Evolutionary conservation across 805 yeast species (phyloP).

Genomic region (Saccharomycopsis sp.): DNA sequence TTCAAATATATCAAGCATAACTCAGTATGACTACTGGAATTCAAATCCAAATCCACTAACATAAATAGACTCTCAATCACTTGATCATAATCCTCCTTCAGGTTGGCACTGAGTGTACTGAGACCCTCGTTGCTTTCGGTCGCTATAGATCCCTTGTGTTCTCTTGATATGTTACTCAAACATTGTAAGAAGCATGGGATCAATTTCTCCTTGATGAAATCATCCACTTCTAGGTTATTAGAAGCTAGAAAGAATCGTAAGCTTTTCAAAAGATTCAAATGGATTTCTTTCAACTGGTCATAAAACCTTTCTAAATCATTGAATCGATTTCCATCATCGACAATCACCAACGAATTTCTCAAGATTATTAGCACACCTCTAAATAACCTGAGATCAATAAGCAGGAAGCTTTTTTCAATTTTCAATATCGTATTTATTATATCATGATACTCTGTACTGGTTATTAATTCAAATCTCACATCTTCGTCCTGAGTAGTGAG

Average conservation of each 20-base stretch:
- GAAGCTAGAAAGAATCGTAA: background rate
- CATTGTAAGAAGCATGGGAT: slow-evolving; percentile 14
- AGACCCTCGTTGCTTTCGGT: background rate
- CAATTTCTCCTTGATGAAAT: slow-evolving; percentile 5
- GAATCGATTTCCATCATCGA: slow-evolving; percentile 28
- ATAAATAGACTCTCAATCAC: background rate
- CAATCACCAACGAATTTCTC: slow-evolving; percentile 37
- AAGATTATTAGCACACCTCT: slow-evolving; percentile 45
- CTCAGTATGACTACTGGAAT: background rate
- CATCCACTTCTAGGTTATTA: background rate
- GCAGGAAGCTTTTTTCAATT: background rate
- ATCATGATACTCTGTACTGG: background rate
- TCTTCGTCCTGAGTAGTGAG: background rate
- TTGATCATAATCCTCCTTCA: background rate
- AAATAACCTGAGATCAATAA: slow-evolving; percentile 28
- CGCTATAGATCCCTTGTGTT: background rate
- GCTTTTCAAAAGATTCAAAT: slow-evolving; percentile 1
- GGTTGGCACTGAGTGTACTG: background rate
- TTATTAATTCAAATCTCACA: background rate
- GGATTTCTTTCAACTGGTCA: background rate
- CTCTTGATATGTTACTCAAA: slow-evolving; percentile 14
- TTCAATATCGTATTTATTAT: background rate
- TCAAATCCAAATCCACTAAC: background rate
- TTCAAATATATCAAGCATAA: slow-evolving; percentile 15
- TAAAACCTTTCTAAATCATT: background rate